A percentile compares a stretch with the other conserved stretches of the same genome.
Conservation (phyloP, 2,329 filamentous ascomycete genomes). For the Ophiostoma triangulosporum region DNA sequence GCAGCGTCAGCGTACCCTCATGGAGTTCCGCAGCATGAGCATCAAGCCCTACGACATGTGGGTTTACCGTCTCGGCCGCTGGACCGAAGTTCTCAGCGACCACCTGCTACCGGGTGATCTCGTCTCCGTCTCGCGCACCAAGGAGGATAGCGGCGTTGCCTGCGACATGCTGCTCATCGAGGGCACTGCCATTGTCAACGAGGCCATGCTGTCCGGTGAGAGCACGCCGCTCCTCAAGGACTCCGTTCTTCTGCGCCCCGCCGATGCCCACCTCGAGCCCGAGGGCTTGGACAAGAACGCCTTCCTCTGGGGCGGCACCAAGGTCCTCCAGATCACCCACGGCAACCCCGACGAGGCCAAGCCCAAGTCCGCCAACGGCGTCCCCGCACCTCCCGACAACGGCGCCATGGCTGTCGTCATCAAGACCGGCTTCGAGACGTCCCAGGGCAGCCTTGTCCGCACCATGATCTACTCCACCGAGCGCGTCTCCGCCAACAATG, state of each 20-base stretch:
- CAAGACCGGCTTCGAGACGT: slow-evolving; percentile 98
- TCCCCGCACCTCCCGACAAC: slow-evolving; percentile 77
- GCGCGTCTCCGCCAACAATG: slow-evolving; percentile 95
- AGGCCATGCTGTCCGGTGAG: slow-evolving; percentile 97
- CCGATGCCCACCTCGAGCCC: slow-evolving; percentile 65
- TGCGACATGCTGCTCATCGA: slow-evolving; percentile 95
- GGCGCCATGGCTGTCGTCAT: slow-evolving; percentile 88
- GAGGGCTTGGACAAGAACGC: slow-evolving; percentile 94
- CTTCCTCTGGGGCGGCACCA: slow-evolving; percentile 93
- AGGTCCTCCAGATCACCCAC: slow-evolving; percentile 90
- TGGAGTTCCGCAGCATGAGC: slow-evolving; percentile 96
- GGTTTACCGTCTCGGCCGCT: slow-evolving; percentile 77
- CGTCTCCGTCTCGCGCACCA: slow-evolving; percentile 82
- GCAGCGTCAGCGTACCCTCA: slow-evolving; percentile 92
- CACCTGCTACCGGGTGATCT: slow-evolving; percentile 86
- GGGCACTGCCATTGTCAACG: slow-evolving; percentile 93
- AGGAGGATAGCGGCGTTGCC: slow-evolving; percentile 91
- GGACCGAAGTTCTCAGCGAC: slow-evolving; percentile 81
- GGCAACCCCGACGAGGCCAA: slow-evolving; percentile 64
- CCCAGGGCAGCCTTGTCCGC: slow-evolving; percentile 89
- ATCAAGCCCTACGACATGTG: slow-evolving; percentile 96
- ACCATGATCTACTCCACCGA: slow-evolving; percentile 99
- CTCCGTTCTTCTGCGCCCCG: slow-evolving; percentile 79
- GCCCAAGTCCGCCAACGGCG: slow-evolving; percentile 58
- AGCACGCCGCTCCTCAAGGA: slow-evolving; percentile 95